A percentile compares a stretch with the other conserved stretches of the same genome.
These are phyloP conservation scores for Gymnopilus dilepis DNA, from an alignment of 768 basidiomycete species.

Conservation along the genomic window DNA sequence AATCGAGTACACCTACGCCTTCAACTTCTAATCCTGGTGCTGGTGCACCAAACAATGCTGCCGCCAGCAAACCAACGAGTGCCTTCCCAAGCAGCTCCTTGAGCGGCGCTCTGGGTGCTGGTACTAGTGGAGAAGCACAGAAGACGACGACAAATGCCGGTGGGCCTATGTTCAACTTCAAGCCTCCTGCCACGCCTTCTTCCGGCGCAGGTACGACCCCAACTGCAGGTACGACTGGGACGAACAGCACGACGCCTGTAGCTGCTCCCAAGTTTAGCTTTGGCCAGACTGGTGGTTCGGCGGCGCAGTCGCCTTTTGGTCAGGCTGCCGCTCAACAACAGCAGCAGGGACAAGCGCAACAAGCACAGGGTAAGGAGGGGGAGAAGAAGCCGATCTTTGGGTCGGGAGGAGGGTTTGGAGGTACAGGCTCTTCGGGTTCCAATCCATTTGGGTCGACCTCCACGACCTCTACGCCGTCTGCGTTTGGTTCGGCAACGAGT, in stretches of 20 bases:
- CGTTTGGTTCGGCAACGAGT: conserved; percentile 14
- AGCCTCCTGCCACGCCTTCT: conserved; percentile 17
- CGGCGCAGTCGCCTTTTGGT: background rate
- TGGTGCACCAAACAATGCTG: background rate
- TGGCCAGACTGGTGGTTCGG: conserved; percentile 20
- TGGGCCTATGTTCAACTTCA: conserved; percentile 22
- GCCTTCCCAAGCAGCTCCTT: conserved; percentile 14
- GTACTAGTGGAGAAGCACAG: background rate
- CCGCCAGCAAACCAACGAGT: conserved; percentile 1
- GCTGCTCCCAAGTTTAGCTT: conserved; percentile 44
- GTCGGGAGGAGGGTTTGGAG: conserved; percentile 8
- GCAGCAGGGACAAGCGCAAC: too few species aligned
- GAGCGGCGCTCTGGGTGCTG: conserved; percentile 23
- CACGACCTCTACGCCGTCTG: conserved; percentile 16
- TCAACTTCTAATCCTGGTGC: too few species aligned
- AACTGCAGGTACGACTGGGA: background rate
- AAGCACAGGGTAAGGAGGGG: conserved; percentile 8
- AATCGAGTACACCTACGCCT: conserved; percentile 1
- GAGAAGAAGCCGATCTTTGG: conserved; percentile 4
- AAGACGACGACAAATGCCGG: background rate
- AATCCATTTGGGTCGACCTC: too few species aligned
- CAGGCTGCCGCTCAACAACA: background rate
- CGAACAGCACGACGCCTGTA: conserved; percentile 20
- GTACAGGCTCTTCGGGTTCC: background rate
- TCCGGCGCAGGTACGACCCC: background rate